Conservation (phyloP, 805 yeast genomes). For the Kodamaea leandrae region DNA sequence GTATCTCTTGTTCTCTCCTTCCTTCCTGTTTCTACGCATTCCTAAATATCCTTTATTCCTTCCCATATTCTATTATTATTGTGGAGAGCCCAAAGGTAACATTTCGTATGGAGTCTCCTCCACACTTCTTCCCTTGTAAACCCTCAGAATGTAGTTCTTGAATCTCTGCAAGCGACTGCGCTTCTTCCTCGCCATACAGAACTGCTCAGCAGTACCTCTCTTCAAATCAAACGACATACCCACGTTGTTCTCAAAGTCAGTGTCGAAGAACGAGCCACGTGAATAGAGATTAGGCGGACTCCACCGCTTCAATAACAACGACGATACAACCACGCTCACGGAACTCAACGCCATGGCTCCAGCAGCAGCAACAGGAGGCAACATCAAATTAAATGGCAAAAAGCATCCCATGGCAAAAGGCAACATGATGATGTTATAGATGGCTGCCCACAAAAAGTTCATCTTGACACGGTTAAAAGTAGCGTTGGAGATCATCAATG, state of each 20-base stretch:
- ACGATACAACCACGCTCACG: constrained; percentile 80
- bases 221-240: constrained; percentile 25
- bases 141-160: constrained; percentile 1
- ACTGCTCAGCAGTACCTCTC: constrained; percentile 24
- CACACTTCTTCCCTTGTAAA: constrained; percentile 1
- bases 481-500: constrained; percentile 63
- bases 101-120: constrained; percentile 10
- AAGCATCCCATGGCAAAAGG: constrained; percentile 95
- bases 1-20: too few relatives aligned
- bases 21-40: neutral
- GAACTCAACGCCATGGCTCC: constrained; percentile 93
- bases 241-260: constrained; percentile 21
- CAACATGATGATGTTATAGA: constrained; percentile 80
- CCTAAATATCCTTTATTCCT: neutral
- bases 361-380: constrained; percentile 89
- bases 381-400: constrained; percentile 67
- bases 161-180: constrained; percentile 5
- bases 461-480: constrained; percentile 73
- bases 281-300: constrained; percentile 27
- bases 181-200: constrained; percentile 16
- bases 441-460: constrained; percentile 84
- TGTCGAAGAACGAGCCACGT: constrained; percentile 8
- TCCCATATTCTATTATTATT: neutral
- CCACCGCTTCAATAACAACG: constrained; percentile 72
- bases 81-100: constrained; percentile 8